Conservation (phyloP, 1,284 basidiomycete genomes). For the Trichosporon ovoides region DNA sequence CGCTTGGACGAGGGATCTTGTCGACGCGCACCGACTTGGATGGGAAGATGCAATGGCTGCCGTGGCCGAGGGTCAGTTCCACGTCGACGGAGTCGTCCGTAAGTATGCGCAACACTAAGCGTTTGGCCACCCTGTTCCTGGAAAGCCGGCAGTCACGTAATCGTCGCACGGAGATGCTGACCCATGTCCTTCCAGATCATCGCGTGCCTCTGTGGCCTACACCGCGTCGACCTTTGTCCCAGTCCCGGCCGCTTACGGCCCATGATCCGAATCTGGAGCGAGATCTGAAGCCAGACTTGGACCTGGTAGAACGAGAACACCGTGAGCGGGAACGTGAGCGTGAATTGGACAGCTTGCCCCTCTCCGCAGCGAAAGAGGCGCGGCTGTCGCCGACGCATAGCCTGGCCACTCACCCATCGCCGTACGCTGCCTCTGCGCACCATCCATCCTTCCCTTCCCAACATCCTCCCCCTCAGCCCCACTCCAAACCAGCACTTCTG, state of each 20-base stretch:
- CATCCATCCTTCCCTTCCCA: background rate
- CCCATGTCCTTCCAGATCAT: slow-evolving; percentile 1
- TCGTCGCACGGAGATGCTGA: background rate
- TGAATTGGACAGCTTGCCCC: background rate
- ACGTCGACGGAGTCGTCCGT: slow-evolving; percentile 12
- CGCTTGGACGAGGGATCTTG: background rate
- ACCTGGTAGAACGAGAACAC: too few species aligned
- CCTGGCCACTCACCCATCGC: background rate
- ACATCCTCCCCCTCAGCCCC: background rate
- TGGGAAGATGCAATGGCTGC: slow-evolving; percentile 14
- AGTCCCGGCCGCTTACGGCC: background rate
- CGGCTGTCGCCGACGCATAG: slow-evolving; percentile 1
- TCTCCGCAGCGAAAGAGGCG: background rate
- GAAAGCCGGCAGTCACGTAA: background rate
- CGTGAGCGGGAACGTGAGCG: background rate
- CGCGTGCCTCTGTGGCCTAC: slow-evolving; percentile 5
- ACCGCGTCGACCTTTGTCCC: background rate
- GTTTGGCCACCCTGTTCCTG: background rate
- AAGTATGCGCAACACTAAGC: background rate
- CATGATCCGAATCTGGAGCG: background rate
- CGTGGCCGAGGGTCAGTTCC: slow-evolving; percentile 10
- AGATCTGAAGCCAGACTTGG: background rate
- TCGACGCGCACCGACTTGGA: slow-evolving; percentile 6
- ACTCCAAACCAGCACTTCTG: background rate
- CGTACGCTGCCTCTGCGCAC: background rate